Conservation (phyloP, 2,329 filamentous ascomycete genomes). For the Talaromyces funiculosus region DNA sequence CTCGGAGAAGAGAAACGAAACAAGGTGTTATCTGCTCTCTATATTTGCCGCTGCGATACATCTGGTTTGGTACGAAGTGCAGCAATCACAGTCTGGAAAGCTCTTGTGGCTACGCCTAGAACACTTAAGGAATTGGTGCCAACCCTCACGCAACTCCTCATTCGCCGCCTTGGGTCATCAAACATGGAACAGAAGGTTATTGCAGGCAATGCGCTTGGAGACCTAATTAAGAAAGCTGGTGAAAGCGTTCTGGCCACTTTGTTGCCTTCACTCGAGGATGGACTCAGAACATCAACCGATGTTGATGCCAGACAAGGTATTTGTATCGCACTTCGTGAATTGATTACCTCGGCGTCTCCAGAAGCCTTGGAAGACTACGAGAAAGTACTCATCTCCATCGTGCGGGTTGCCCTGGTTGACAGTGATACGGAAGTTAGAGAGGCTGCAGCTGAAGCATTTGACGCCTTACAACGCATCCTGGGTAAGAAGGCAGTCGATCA, state of each 20-base stretch:
- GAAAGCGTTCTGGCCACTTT: slow-evolving; percentile 85
- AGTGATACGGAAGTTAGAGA: slow-evolving; percentile 85
- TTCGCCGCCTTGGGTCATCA: slow-evolving; percentile 84
- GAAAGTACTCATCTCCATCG: slow-evolving; percentile 88
- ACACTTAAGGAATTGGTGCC: slow-evolving; percentile 94
- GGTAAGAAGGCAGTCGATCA: slow-evolving; percentile 95
- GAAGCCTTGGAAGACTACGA: slow-evolving; percentile 92
- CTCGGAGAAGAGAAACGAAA: slow-evolving; percentile 95
- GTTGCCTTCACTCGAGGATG: slow-evolving; percentile 86
- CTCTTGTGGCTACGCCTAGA: slow-evolving; percentile 81
- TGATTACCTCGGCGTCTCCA: slow-evolving; percentile 80
- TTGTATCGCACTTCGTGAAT: slow-evolving; percentile 88
- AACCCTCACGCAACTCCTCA: slow-evolving; percentile 89
- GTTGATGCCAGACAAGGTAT: slow-evolving; percentile 94
- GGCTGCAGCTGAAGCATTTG: slow-evolving; percentile 93
- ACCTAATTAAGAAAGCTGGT: slow-evolving; percentile 93
- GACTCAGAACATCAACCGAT: slow-evolving; percentile 80
- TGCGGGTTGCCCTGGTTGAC: slow-evolving; percentile 87
- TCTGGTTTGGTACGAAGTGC: slow-evolving; percentile 84
- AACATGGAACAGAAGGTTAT: slow-evolving; percentile 99
- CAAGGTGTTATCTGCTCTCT: slow-evolving; percentile 93
- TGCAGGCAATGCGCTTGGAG: slow-evolving; percentile 91
- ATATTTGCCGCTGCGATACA: slow-evolving; percentile 96
- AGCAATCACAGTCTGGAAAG: slow-evolving; percentile 93
- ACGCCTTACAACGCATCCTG: slow-evolving; percentile 85